Evolutionary conservation across 176 grass and related monocot genomes (phyloP).

Genomic region (Cenchrus purpureus): DNA sequence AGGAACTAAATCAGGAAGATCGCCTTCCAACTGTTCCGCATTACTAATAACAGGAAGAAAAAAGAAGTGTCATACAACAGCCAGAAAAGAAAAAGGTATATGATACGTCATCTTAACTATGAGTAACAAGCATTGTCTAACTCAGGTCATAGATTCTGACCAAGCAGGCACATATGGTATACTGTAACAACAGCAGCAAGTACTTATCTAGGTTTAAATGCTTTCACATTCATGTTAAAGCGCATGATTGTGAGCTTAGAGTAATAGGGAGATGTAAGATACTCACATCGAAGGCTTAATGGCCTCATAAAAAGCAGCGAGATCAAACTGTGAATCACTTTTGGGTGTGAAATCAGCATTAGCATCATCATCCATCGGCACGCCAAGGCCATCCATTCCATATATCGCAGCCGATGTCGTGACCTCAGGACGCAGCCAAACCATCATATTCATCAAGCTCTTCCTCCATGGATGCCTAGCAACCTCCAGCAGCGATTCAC

Average conservation of each 20-base stretch:
- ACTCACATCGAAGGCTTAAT: constrained; percentile 70
- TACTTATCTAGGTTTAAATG: background rate
- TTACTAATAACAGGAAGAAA: constrained; percentile 36
- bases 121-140: background rate
- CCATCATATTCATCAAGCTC: constrained; percentile 87
- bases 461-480: constrained; percentile 82
- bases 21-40: constrained; percentile 60
- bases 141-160: background rate
- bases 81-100: background rate
- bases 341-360: constrained; percentile 26
- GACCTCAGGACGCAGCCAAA: constrained; percentile 84
- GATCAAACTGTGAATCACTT: constrained; percentile 72
- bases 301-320: constrained; percentile 82
- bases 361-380: constrained; percentile 35
- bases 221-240: constrained; percentile 12
- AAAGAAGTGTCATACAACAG: constrained; percentile 38
- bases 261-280: constrained; percentile 3
- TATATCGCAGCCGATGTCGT: constrained; percentile 70
- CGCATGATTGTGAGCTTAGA: constrained; percentile 8
- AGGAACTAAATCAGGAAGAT: constrained; percentile 80
- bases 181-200: background rate
- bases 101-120: constrained; percentile 5
- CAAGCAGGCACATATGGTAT: constrained; percentile 20
- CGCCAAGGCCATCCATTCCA: constrained; percentile 41
- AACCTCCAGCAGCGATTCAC: constrained; percentile 73